A percentile compares a stretch with the other conserved stretches of the same genome.
Conservation (phyloP, 164 flowering plant species). For the Aristolochia fimbriata region DNA sequence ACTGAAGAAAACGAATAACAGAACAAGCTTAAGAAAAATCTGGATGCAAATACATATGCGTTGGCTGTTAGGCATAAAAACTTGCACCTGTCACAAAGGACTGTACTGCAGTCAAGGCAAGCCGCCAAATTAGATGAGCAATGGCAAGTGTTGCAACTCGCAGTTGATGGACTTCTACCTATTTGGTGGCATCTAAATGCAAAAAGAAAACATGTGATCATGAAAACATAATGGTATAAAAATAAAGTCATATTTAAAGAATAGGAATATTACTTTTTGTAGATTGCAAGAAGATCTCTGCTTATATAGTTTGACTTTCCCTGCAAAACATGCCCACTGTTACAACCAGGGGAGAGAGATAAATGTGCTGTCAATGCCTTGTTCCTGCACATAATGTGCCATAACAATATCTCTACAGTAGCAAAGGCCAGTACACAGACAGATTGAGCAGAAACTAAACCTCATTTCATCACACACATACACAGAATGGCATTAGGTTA, state of each 20-base stretch:
- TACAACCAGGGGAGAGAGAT: too few relatives aligned
- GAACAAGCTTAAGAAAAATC: background rate
- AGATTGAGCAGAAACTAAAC: too few relatives aligned
- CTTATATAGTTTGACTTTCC: conserved; percentile 27
- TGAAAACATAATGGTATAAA: conserved; percentile 1
- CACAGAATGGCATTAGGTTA: too few relatives aligned
- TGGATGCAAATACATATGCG: background rate
- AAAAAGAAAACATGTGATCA: background rate
- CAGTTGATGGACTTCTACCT: conserved; percentile 28
- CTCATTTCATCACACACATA: too few relatives aligned
- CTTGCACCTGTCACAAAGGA: conserved; percentile 61
- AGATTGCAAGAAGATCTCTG: conserved; percentile 52
- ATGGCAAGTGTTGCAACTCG: conserved; percentile 56
- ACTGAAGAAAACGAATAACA: background rate
- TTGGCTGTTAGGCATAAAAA: background rate
- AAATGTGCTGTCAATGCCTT: too few relatives aligned
- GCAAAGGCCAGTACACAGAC: too few relatives aligned
- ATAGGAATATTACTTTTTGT: conserved; percentile 41
- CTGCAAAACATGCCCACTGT: conserved; percentile 17
- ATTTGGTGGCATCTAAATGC: conserved; percentile 62
- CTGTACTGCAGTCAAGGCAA: conserved; percentile 58
- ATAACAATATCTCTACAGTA: too few relatives aligned
- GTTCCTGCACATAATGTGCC: too few relatives aligned
- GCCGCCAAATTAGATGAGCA: conserved; percentile 50
- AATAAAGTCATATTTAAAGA: background rate